phyloP scores from a whole-genome alignment of 768 basidiomycete species.

The Tephrocybe sp. region DNA sequence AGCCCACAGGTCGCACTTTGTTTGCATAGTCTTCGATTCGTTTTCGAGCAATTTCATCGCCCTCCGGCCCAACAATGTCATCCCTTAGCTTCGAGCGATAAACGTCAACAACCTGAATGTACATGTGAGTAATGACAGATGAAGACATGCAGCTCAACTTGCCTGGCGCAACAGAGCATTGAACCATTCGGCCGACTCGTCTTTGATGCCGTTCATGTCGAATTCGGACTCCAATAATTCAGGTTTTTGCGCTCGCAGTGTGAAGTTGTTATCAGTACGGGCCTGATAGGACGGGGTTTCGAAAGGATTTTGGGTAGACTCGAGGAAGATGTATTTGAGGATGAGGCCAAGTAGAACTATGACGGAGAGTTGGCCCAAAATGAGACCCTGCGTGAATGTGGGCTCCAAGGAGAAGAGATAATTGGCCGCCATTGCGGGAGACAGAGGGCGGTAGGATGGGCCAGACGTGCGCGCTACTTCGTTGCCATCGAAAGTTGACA shows the following conservation, averaged over 20 bases:
- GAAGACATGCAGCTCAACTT: slow-evolving; percentile 9
- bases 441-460: neutral
- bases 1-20: slow-evolving; percentile 64
- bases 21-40: slow-evolving; percentile 84
- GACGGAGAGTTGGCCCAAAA: slow-evolving; percentile 91
- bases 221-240: slow-evolving; percentile 18
- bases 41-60: slow-evolving; percentile 80
- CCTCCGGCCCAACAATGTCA: slow-evolving; percentile 66
- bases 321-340: slow-evolving; percentile 94
- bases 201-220: slow-evolving; percentile 25
- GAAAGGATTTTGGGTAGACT: slow-evolving; percentile 61
- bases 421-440: slow-evolving; percentile 45
- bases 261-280: slow-evolving; percentile 47
- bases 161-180: slow-evolving; percentile 86
- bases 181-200: slow-evolving; percentile 90
- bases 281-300: slow-evolving; percentile 62
- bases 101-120: slow-evolving; percentile 57
- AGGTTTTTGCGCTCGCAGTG: slow-evolving; percentile 36
- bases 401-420: slow-evolving; percentile 76
- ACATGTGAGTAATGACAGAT: neutral
- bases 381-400: slow-evolving; percentile 93
- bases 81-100: slow-evolving; percentile 80
- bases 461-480: neutral
- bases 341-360: slow-evolving; percentile 73
- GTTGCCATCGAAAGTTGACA: slow-evolving; percentile 2